phyloP scores from a whole-genome alignment of 2,329 filamentous ascomycete genomes.

The Colletotrichum acutatum region DNA sequence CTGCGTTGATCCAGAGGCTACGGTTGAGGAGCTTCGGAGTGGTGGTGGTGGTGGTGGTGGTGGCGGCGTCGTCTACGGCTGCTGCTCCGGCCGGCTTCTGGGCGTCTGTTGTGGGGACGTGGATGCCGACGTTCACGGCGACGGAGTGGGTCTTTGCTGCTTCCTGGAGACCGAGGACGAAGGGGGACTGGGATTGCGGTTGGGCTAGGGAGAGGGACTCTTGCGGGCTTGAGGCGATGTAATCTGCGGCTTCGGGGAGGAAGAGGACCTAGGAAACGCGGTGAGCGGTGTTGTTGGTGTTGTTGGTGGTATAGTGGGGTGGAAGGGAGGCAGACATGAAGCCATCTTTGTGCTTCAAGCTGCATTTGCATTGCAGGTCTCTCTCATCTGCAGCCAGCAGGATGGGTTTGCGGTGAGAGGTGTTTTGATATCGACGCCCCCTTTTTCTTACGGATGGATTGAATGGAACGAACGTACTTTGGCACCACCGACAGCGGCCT shows the following conservation, averaged over 20 bases:
- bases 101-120: slow-evolving; percentile 70
- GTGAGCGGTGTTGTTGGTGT: background rate
- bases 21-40: slow-evolving; percentile 60
- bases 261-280: slow-evolving; percentile 73
- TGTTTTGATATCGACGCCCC: background rate
- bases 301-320: background rate
- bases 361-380: background rate
- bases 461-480: slow-evolving; percentile 63
- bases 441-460: no score
- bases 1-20: slow-evolving; percentile 60
- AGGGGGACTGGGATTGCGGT: slow-evolving; percentile 73
- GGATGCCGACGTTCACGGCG: slow-evolving; percentile 87
- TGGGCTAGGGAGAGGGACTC: slow-evolving; percentile 78
- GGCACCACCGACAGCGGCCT: slow-evolving; percentile 80
- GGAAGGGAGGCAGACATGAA: background rate
- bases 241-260: slow-evolving; percentile 91
- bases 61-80: slow-evolving; percentile 29
- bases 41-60: slow-evolving; percentile 36
- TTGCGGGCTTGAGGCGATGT: slow-evolving; percentile 76
- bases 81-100: slow-evolving; percentile 38
- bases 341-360: background rate
- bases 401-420: background rate
- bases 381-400: background rate
- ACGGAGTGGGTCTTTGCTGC: slow-evolving; percentile 73
- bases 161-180: slow-evolving; percentile 79